A percentile compares a stretch with the other conserved stretches of the same genome.
Evolutionary conservation across 768 basidiomycete genomes (phyloP).

Genomic region (Amanita inopinata): DNA sequence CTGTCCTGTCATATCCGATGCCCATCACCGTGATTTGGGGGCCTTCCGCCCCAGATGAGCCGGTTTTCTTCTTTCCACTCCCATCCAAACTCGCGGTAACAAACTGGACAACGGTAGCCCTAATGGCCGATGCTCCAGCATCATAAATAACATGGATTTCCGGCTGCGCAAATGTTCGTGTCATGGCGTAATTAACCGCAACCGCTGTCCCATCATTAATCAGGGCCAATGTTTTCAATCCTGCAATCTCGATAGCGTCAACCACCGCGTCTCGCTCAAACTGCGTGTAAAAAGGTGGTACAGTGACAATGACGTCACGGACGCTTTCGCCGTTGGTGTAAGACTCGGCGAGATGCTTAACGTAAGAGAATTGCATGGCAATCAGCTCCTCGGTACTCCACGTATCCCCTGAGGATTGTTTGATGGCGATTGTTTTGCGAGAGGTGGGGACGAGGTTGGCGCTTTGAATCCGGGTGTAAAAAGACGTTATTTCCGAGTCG

Average conservation of each 20-base stretch:
- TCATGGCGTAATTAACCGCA: slow-evolving; percentile 99
- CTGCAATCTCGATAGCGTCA: slow-evolving; percentile 89
- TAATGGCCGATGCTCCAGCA: slow-evolving; percentile 77
- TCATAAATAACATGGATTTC: slow-evolving; percentile 92
- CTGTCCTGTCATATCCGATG: slow-evolving; percentile 67
- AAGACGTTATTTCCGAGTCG: slow-evolving; percentile 47
- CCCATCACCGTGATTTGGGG: slow-evolving; percentile 75
- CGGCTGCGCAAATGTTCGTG: slow-evolving; percentile 68
- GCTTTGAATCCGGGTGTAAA: slow-evolving; percentile 46
- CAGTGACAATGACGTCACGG: slow-evolving; percentile 77
- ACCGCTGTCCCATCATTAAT: slow-evolving; percentile 91
- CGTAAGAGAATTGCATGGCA: slow-evolving; percentile 89
- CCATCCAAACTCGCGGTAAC: slow-evolving; percentile 29
- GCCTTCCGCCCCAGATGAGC: slow-evolving; percentile 22
- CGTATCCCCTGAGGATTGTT: slow-evolving; percentile 49
- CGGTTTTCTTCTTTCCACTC: slow-evolving; percentile 33
- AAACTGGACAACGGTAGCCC: slow-evolving; percentile 72
- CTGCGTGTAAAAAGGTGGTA: slow-evolving; percentile 85
- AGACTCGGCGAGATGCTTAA: slow-evolving; percentile 78
- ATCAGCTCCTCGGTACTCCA: slow-evolving; percentile 88
- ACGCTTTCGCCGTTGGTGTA: slow-evolving; percentile 62
- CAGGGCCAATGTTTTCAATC: slow-evolving; percentile 71
- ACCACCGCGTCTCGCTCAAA: slow-evolving; percentile 86
- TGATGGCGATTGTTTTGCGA: slow-evolving; percentile 52
- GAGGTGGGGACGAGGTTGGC: slow-evolving; percentile 42